phyloP scores from a whole-genome alignment of 495 filamentous ascomycete species.

The Geoglossum glabrum region DNA sequence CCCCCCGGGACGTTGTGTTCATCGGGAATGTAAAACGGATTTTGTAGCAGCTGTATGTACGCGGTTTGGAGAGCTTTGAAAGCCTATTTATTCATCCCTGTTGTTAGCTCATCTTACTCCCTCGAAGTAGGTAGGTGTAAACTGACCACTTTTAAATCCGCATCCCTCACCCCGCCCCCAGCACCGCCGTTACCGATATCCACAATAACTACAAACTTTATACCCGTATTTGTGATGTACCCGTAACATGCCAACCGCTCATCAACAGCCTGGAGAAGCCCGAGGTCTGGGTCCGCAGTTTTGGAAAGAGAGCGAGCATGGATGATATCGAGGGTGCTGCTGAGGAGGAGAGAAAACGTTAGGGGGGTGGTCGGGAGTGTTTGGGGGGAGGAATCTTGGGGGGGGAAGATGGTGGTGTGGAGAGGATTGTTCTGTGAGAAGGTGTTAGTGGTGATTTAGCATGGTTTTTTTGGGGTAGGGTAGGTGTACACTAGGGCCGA shows the following conservation, averaged over 20 bases:
- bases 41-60: constrained; percentile 74
- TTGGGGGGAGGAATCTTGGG: constrained; percentile 4
- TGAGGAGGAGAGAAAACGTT: constrained; percentile 80
- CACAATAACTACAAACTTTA: constrained; percentile 71
- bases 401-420: constrained; percentile 76
- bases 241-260: constrained; percentile 83
- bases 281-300: constrained; percentile 64
- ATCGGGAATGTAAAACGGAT: constrained; percentile 88
- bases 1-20: constrained; percentile 35
- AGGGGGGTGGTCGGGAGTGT: constrained; percentile 31
- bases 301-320: constrained; percentile 47
- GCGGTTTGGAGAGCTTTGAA: constrained; percentile 82
- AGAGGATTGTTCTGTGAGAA: constrained; percentile 72
- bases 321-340: constrained; percentile 83
- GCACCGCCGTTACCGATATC: constrained; percentile 51
- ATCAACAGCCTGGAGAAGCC: constrained; percentile 78
- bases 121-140: neutral
- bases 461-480: too few relatives aligned
- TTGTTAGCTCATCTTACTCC: neutral
- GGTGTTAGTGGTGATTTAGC: neutral
- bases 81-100: constrained; percentile 28
- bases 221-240: constrained; percentile 91
- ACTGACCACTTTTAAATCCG: constrained; percentile 60
- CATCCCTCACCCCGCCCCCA: constrained; percentile 41
- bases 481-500: constrained; percentile 62